These are phyloP conservation scores for Hypoxylon cercidicola DNA, from an alignment of 495 filamentous ascomycete species.

Conservation along the genomic window DNA sequence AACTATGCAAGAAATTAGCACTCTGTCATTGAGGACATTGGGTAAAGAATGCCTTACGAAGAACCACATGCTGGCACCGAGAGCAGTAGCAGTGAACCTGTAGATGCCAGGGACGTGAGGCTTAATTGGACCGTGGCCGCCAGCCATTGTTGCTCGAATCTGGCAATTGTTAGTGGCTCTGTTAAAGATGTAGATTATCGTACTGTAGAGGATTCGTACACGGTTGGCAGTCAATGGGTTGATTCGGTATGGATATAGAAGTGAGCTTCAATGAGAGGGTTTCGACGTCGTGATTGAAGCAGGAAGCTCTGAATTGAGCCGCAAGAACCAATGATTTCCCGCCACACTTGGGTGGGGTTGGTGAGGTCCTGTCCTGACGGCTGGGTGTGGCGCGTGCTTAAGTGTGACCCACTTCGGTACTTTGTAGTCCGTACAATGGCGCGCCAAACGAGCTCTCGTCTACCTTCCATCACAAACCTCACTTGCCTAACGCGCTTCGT, in stretches of 20 bases:
- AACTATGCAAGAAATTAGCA: conserved; percentile 62
- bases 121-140: conserved; percentile 34
- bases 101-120: conserved; percentile 81
- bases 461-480: not conserved
- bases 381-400: no score
- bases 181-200: not conserved
- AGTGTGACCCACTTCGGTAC: no score
- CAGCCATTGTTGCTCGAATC: conserved; percentile 40
- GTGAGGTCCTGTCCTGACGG: no score
- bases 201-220: not conserved
- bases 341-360: not conserved
- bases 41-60: conserved; percentile 70
- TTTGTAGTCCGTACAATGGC: no score
- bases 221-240: not conserved
- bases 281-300: conserved; percentile 10
- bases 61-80: conserved; percentile 99
- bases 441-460: no score
- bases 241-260: conserved; percentile 6
- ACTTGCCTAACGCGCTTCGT: not conserved
- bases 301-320: conserved; percentile 3
- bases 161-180: conserved; percentile 1
- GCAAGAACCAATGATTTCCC: conserved; percentile 15
- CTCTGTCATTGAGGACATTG: not conserved
- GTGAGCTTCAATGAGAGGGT: not conserved
- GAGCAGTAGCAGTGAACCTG: conserved; percentile 81